Evolutionary conservation across 2,329 filamentous ascomycete species (phyloP), one percentile per base, ranked within the genome.

Genomic region (Dactylella cylindrospora): DNA sequence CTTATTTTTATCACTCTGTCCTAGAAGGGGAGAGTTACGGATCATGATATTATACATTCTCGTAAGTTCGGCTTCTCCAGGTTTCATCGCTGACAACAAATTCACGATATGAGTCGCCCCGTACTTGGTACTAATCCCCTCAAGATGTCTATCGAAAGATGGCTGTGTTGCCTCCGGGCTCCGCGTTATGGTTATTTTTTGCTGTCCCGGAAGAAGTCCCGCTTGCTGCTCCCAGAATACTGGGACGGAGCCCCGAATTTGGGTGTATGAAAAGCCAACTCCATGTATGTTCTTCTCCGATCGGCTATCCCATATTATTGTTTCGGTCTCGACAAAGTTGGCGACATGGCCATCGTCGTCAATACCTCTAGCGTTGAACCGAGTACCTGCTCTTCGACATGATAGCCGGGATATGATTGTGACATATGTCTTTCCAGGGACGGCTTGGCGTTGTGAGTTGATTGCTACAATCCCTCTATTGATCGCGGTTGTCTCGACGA

Each of bases 321-420:
- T 95, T 74, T 98, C 93, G 0, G 90, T 93, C 73, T 98, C 93
- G n/a, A 97, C 93, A 73, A 95, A 98, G 73, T 98, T 98, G 62
- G 93, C 90, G 22, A 97, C 93, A 69, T 97, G 89, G 10, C 93
- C 93, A 70, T 97, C 90, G 71, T 98, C 93, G 70, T 98, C 93
- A 66, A 98, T 95, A 31, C 93, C 93, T 67, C 93, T 81, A n/a
- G 91, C 86, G 72, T 97, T 97, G 78, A 97, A 98, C 32, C 93
- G 82, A 12, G 93, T 98, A 17, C 93, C 93, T 13, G 93, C 93
- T 74, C 91, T 83, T 67, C 84, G 81, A 70, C 90, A 97, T 1
- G 93, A 97, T 29, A 97, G 77, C 25, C 93, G 82, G 1, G 93
- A 97, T 64, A 97, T 93, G 17, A 97, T 78, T 0, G 90, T 96